Evolutionary conservation across 345 rosid species (phyloP), one percentile per base, ranked within the genome.

Genomic region (Gossypium australe): DNA sequence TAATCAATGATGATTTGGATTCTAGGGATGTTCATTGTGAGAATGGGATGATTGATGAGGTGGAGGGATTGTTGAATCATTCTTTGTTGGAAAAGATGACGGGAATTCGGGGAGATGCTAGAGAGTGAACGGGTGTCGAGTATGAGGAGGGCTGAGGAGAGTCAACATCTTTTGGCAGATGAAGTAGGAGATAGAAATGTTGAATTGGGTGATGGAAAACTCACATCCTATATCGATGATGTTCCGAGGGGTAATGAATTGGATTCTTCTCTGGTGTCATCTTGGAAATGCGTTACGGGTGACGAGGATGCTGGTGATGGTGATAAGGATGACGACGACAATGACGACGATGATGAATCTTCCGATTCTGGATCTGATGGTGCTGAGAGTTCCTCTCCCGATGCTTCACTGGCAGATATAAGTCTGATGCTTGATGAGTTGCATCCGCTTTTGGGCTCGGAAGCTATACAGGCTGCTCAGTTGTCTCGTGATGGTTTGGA

Each of bases 341-440:
- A 89, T 17, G 85, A 49, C n/a, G 56, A 81, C 27, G 90, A 78
- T 27, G 93, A 87, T 34, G 85, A 80, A 58, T 82, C 85, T 18
- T 67, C 84, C 24, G 91, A 86, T 84, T 93, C 89, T 80, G 97
- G 76, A 57, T 96, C 97, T 82, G 97, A 92, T 66, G 86, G 89
- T 75, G 96, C 89, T 3, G 98, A 88, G 85, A 93, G 98, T 78
- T 96, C 97, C 29, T 93, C 99, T 1, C 98, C 76, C 5, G 72
- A 67, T 67, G 94, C 99, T 29, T 95, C 99, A 52, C 90, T 95
- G 94, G 91, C 93, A 7, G 98, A 95, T 78, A 91, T 93, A 63
- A 83, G 88, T 66, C 98, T 93, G 2, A 87, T 95, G 92, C 96
- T 95, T 64, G 94, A 95, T 71, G 76, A 73, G 47, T 48, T 73